Base-by-base conservation (phyloP, 176 grass and related monocot species). In the Cocos nucifera region DNA sequence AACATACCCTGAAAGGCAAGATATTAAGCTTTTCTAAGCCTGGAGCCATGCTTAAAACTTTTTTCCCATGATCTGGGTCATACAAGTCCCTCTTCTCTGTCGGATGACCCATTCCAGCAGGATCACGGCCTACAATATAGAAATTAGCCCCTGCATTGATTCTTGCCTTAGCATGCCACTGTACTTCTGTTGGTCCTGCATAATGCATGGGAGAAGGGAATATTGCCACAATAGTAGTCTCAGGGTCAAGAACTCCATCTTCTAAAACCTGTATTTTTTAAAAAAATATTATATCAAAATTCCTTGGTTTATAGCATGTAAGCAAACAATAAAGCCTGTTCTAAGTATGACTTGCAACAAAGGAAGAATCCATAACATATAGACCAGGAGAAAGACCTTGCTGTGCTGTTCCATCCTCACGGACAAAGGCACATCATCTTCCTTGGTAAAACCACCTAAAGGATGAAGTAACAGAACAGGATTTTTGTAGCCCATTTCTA, bases 181-280 rank as follows among this genome's bases (percentile, higher is more conserved):
- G 92, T 73, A 97, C 92, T 69, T 97, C 92, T 44, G 92, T 91
- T 64, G 92, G 92, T 28, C 92, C 92, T 32, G 92, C 92, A 70
- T 97, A 97, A 77, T 91, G 81, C 92, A 97, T 97, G 1, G 92
- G 92, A 17, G 92, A 97, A 20, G 92, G 92, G 29, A 97, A 97
- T 75, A 97, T 97, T 48, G 87, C 80, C 8, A 97, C 83, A 44
- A 97, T 61, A 14, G 92, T 97, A 17, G 92, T 91, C 66, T 91
- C 78, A 12, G 92, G 92, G 49, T 97, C 92, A 56, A 97, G 86
- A 19, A 97, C 78, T 53, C 87, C 87, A 75, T 97, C 92, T 84
- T 91, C 92, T 59, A 97, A 58, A 16, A 97, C 92, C 92, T 96
- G 83, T 77, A 67, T 26, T 5, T 28, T 27, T 27, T 27, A 27